A percentile compares a stretch with the other conserved stretches of the same genome.
Conservation (phyloP, 2,329 filamentous ascomycete genomes). For the Geosmithia morbida region DNA sequence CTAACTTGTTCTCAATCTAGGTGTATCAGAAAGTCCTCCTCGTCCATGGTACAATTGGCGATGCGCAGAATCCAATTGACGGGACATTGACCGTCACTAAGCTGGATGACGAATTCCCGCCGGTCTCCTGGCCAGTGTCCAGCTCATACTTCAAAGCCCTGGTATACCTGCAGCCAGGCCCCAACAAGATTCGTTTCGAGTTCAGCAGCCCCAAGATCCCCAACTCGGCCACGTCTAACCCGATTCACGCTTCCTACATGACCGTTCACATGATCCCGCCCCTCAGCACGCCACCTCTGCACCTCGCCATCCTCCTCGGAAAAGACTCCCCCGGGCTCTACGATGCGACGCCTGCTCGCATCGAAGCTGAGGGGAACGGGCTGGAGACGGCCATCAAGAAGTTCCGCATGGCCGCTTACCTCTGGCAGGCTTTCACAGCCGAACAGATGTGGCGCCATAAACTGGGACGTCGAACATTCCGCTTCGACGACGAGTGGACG, state of each 20-base stretch:
- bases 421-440: constrained; percentile 94
- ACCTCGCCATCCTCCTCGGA: constrained; percentile 75
- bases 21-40: constrained; percentile 85
- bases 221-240: constrained; percentile 49
- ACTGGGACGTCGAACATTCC: constrained; percentile 69
- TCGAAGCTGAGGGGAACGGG: constrained; percentile 67
- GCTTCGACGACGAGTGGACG: constrained; percentile 93
- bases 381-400: constrained; percentile 73
- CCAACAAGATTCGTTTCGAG: constrained; percentile 78
- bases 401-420: constrained; percentile 86
- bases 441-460: constrained; percentile 92
- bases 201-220: constrained; percentile 73
- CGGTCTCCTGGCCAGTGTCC: constrained; percentile 73
- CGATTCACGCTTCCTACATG: constrained; percentile 64
- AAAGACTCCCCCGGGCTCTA: constrained; percentile 80
- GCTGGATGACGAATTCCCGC: constrained; percentile 73
- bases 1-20: constrained; percentile 25
- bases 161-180: constrained; percentile 79
- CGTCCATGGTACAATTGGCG: constrained; percentile 68
- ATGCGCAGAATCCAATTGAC: constrained; percentile 53
- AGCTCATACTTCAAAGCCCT: constrained; percentile 87
- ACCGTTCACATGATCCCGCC: constrained; percentile 78
- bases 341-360: constrained; percentile 64
- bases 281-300: constrained; percentile 65
- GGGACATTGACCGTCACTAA: constrained; percentile 69